phyloP scores from a whole-genome alignment of 1,284 basidiomycete genomes.

The Microbotryum lychnidis-dioicae region DNA sequence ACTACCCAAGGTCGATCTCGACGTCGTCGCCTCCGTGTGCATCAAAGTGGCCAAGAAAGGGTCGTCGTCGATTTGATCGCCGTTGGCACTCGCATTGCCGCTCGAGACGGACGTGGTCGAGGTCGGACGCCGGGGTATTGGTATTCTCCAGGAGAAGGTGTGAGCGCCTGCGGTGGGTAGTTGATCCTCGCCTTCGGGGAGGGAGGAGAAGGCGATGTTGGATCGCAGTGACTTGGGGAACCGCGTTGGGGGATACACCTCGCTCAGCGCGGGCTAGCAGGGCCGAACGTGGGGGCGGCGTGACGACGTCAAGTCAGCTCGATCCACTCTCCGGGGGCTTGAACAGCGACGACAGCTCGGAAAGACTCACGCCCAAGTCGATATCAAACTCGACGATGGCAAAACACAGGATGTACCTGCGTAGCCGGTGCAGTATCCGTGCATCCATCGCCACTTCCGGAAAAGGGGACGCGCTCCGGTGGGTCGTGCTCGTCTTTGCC shows the following conservation, averaged over 20 bases:
- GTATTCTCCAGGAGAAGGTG: constrained; percentile 25
- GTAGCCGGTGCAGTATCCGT: constrained; percentile 50
- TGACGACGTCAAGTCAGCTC: constrained; percentile 18
- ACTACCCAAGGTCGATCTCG: neutral
- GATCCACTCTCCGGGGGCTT: neutral
- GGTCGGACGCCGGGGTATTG: constrained; percentile 27
- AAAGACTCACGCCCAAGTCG: constrained; percentile 45
- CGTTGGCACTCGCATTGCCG: too few relatives aligned
- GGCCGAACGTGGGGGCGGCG: constrained; percentile 62
- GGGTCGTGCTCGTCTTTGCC: too few relatives aligned
- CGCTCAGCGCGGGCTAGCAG: constrained; percentile 50
- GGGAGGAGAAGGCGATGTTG: constrained; percentile 78
- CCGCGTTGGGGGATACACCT: constrained; percentile 1
- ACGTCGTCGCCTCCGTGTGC: too few relatives aligned
- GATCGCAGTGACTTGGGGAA: constrained; percentile 17
- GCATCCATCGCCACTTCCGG: constrained; percentile 42
- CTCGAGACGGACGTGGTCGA: neutral
- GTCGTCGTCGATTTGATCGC: too few relatives aligned
- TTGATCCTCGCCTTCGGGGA: constrained; percentile 52
- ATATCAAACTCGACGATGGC: constrained; percentile 81
- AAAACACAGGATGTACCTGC: constrained; percentile 68
- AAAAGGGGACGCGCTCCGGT: constrained; percentile 1
- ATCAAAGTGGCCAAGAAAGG: too few relatives aligned
- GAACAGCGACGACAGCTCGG: constrained; percentile 2
- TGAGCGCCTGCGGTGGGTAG: constrained; percentile 35